These are phyloP conservation scores for Rugonectria rugulosa DNA, from an alignment of 2,329 filamentous ascomycete genomes.

Conservation along the genomic window DNA sequence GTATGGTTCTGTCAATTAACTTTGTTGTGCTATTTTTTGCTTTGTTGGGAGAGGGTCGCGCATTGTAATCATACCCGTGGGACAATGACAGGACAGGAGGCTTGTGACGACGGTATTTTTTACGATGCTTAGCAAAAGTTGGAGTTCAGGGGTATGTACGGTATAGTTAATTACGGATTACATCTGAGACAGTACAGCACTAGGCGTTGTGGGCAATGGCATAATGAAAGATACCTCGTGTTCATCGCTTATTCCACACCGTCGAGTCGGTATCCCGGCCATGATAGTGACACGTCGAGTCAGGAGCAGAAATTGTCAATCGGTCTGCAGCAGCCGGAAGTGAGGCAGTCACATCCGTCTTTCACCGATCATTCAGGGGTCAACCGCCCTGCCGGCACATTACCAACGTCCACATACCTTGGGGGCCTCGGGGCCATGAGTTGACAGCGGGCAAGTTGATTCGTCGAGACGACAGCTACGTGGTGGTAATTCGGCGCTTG, in stretches of 20 bases:
- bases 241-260: conserved; percentile 17
- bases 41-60: background rate
- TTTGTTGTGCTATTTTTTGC: conserved; percentile 1
- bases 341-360: conserved; percentile 6
- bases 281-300: too few species aligned
- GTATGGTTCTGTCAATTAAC: background rate
- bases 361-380: conserved; percentile 12
- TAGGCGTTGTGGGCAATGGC: background rate
- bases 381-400: conserved; percentile 6
- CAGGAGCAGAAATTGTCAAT: too few species aligned
- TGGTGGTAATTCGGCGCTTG: conserved; percentile 2
- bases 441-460: conserved; percentile 26
- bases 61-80: conserved; percentile 10
- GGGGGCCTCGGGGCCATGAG: conserved; percentile 32
- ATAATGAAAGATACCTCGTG: conserved; percentile 29
- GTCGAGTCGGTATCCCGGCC: too few species aligned
- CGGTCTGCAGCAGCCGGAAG: background rate
- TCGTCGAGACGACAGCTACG: conserved; percentile 16
- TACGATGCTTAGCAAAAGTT: too few species aligned
- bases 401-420: background rate
- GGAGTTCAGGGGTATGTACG: too few species aligned
- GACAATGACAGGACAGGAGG: conserved; percentile 3
- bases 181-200: too few species aligned
- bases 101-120: too few species aligned
- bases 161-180: too few species aligned